These are phyloP conservation scores for Sisymbrium irio DNA, from an alignment of 345 rosid genomes.

Conservation along the genomic window DNA sequence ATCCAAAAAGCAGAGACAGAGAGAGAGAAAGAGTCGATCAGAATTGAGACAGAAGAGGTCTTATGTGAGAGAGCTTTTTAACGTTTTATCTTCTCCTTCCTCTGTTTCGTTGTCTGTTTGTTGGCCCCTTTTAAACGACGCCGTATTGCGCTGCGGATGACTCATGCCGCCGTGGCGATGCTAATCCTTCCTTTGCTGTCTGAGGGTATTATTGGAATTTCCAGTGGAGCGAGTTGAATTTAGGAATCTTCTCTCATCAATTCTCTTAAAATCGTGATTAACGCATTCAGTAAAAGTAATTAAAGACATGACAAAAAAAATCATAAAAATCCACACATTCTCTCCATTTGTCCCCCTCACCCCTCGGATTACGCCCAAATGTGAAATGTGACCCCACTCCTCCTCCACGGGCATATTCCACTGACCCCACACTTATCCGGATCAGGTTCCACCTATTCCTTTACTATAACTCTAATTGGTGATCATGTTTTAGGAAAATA, in stretches of 20 bases:
- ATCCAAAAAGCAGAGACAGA: no score
- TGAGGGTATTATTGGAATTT: background rate
- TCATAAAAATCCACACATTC: no score
- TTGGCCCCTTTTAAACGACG: conserved; percentile 4
- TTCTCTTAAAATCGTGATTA: background rate
- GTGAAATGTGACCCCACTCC: no score
- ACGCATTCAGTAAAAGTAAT: background rate
- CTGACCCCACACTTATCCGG: no score
- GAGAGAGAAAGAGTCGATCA: background rate
- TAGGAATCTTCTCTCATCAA: background rate
- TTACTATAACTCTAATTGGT: no score
- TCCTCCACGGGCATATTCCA: no score
- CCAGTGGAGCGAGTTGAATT: background rate
- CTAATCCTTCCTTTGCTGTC: conserved; percentile 21
- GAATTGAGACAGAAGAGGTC: background rate
- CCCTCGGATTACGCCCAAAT: no score
- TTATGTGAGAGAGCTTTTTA: background rate
- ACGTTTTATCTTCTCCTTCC: background rate
- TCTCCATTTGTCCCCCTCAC: no score
- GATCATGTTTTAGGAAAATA: no score
- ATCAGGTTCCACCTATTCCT: no score
- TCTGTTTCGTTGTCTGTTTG: background rate
- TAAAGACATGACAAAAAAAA: no score
- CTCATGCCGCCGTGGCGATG: conserved; percentile 35
- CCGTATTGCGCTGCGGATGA: background rate